These are phyloP conservation scores for Penicillium rolfsii DNA, from an alignment of 2,329 filamentous ascomycete species.

Conservation along the genomic window DNA sequence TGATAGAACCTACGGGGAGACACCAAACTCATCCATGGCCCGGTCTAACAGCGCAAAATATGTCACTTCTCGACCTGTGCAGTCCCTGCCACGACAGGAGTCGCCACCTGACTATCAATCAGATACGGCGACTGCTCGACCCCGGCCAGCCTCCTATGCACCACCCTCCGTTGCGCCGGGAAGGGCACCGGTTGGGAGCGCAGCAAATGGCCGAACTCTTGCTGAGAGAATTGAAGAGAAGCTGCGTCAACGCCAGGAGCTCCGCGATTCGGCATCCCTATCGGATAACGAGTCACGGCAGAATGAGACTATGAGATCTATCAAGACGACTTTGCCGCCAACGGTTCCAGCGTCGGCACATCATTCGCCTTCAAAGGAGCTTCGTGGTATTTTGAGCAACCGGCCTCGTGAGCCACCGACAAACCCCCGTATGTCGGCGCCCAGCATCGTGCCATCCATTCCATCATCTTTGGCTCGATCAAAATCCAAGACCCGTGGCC, in stretches of 20 bases:
- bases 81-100: conserved; percentile 16
- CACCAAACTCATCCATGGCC: conserved; percentile 9
- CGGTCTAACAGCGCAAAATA: conserved; percentile 30
- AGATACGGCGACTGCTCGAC: conserved; percentile 23
- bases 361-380: conserved; percentile 15
- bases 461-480: conserved; percentile 6
- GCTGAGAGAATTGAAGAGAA: conserved; percentile 43
- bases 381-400: conserved; percentile 2
- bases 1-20: neutral
- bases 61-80: conserved; percentile 13
- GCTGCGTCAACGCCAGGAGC: conserved; percentile 35
- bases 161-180: conserved; percentile 10
- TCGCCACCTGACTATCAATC: conserved; percentile 29
- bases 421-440: conserved; percentile 12
- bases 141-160: conserved; percentile 10
- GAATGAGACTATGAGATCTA: conserved; percentile 8
- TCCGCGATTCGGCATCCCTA: conserved; percentile 24
- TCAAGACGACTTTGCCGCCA: conserved; percentile 4
- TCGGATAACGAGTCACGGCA: conserved; percentile 21
- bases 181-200: conserved; percentile 8
- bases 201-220: conserved; percentile 24
- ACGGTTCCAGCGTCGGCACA: conserved; percentile 9
- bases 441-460: conserved; percentile 13
- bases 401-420: conserved; percentile 11
- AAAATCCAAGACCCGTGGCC: conserved; percentile 3